Evolutionary conservation across 2,329 filamentous ascomycete genomes (phyloP).

Genomic region (Epichloe coenophiala): DNA sequence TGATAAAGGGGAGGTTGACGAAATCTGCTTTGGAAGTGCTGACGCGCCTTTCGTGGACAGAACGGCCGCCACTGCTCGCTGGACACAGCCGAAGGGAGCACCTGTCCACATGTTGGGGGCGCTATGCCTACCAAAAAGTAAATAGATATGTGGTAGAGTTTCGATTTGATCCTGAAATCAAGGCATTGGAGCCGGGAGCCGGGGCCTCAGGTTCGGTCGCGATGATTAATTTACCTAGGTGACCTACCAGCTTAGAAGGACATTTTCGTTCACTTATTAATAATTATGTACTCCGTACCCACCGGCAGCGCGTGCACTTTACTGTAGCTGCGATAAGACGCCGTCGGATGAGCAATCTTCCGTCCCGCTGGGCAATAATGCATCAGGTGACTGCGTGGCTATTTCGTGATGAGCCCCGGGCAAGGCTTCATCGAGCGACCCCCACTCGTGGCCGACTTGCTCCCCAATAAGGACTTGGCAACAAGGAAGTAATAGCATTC

Average conservation of each 20-base stretch:
- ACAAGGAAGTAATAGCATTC: not conserved
- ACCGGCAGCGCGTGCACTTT: too few relatives aligned
- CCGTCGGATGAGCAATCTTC: constrained; percentile 7
- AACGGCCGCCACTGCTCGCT: constrained; percentile 7
- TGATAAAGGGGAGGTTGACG: not conserved
- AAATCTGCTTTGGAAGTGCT: constrained; percentile 1
- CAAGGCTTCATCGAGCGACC: not conserved
- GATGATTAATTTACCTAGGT: not conserved
- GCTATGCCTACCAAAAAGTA: too few relatives aligned
- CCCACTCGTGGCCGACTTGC: not conserved
- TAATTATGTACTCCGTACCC: too few relatives aligned
- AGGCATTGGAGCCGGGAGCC: not conserved
- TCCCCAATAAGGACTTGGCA: too few relatives aligned
- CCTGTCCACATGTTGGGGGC: not conserved
- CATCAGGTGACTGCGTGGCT: constrained; percentile 23
- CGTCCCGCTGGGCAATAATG: not conserved
- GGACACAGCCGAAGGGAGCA: constrained; percentile 6
- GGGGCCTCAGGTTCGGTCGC: not conserved
- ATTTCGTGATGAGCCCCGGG: constrained; percentile 14
- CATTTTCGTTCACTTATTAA: too few relatives aligned
- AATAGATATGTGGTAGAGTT: not conserved
- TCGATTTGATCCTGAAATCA: not conserved
- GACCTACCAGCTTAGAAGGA: not conserved
- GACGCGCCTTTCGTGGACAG: constrained; percentile 6
- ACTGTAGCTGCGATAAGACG: not conserved